Evolutionary conservation across 805 yeast genomes (phyloP), one percentile per base, ranked within the genome.

Genomic region (Sugiyamaella marilandica): DNA sequence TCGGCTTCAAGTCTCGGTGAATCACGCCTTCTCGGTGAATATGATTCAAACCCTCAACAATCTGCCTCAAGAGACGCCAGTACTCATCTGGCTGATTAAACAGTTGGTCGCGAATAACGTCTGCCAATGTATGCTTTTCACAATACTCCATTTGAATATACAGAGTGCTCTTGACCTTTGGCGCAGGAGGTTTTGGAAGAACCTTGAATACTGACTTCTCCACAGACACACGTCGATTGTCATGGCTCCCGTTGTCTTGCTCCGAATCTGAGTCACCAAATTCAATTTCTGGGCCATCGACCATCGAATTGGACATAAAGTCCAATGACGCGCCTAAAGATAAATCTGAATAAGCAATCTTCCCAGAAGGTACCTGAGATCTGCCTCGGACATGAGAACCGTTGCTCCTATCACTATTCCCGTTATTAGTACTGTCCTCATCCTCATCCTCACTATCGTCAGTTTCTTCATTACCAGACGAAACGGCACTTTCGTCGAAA

Each of bases 91-190:
- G 73, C 47, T 86, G 81, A 9, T 72, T 72, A 3, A 84, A 86
- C 10, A 94, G 73, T 0, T 89, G 90, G 53, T 84, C 87, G 39
- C 81, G 79, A 45, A 94, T 92, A 55, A 94, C 72, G 69, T 94
- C 96, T 49, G 79, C 78, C 29, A 94, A 70, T 0, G 99, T 92
- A 53, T 87, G 88, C 64, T 92, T 94, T 63, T 94, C 99, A 70
- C 99, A 94, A 62, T 94, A 94, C 67, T 94, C 99, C 99, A 94
- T 94, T 65, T 94, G 99, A 59, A 94, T 94, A 66, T 87, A 94
- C 31, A 94, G 70, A 0, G 95, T 89, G 50, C 91, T 85, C 57
- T 74, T 74, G 44, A 45, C 45, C 32, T 53, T 14, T 34, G 45
- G 14, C 33, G 53, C 32, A 44, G 50, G 14, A 37, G 49, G 51